phyloP scores from a whole-genome alignment of 2,329 filamentous ascomycete genomes.

The Colletotrichum destructivum region DNA sequence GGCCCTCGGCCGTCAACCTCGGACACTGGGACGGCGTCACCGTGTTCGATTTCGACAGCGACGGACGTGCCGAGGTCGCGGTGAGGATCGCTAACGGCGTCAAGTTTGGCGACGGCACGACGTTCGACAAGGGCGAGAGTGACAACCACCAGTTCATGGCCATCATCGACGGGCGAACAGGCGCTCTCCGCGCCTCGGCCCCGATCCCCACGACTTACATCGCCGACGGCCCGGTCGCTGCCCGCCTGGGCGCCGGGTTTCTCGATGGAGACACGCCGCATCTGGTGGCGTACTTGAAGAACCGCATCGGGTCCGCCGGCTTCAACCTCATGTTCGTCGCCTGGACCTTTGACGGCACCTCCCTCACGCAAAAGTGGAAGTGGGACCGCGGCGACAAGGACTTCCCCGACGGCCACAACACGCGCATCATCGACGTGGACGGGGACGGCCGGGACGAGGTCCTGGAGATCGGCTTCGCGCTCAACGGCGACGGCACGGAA shows the following conservation, averaged over 20 bases:
- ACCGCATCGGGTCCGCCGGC: slow-evolving; percentile 33
- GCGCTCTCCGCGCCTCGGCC: slow-evolving; percentile 37
- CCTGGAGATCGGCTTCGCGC: slow-evolving; percentile 45
- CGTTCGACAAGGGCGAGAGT: slow-evolving; percentile 33
- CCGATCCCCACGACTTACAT: slow-evolving; percentile 33
- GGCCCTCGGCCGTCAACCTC: slow-evolving; percentile 43
- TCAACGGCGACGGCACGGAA: slow-evolving; percentile 44
- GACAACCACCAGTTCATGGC: slow-evolving; percentile 45
- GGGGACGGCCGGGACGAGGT: slow-evolving; percentile 44
- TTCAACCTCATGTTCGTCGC: slow-evolving; percentile 41
- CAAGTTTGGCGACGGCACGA: slow-evolving; percentile 43
- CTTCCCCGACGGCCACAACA: slow-evolving; percentile 45
- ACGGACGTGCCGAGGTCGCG: slow-evolving; percentile 45
- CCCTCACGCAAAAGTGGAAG: slow-evolving; percentile 44
- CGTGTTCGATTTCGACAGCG: slow-evolving; percentile 46
- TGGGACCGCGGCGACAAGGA: slow-evolving; percentile 40
- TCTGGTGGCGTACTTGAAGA: slow-evolving; percentile 45
- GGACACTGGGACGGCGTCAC: slow-evolving; percentile 46
- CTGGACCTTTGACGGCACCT: slow-evolving; percentile 44
- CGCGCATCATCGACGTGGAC: slow-evolving; percentile 45
- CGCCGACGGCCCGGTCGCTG: slow-evolving; percentile 36
- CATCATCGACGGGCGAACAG: slow-evolving; percentile 44
- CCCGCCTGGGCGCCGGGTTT: slow-evolving; percentile 43
- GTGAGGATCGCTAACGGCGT: slow-evolving; percentile 46
- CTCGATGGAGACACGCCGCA: slow-evolving; percentile 42